Conservation (phyloP, 1,139 yeast species). For the Protomyces macrosporus region DNA sequence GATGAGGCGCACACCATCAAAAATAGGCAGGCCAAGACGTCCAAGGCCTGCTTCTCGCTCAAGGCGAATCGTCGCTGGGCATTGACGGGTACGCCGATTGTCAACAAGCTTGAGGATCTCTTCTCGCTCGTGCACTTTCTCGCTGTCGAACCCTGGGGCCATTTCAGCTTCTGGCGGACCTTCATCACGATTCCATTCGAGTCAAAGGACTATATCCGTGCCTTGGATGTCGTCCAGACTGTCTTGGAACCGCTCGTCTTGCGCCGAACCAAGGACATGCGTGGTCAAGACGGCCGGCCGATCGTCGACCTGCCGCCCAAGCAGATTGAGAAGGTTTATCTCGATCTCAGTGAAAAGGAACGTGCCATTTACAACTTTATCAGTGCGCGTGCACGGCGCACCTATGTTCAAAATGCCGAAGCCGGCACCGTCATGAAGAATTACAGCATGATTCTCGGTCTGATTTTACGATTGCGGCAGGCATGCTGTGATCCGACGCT, state of each 20-base stretch:
- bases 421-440: conserved; percentile 66
- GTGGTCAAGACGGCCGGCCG: conserved; percentile 64
- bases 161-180: conserved; percentile 81
- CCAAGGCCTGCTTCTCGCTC: conserved; percentile 69
- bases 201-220: conserved; percentile 59
- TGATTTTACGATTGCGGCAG: conserved; percentile 76
- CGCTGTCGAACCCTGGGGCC: conserved; percentile 82
- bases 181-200: conserved; percentile 84
- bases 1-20: conserved; percentile 93
- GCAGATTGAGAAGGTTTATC: conserved; percentile 61
- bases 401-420: conserved; percentile 59
- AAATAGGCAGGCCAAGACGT: conserved; percentile 71
- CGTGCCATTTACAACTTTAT: conserved; percentile 62
- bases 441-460: conserved; percentile 76
- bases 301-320: conserved; percentile 74
- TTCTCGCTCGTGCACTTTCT: conserved; percentile 72
- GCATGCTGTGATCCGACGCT: conserved; percentile 72
- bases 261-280: conserved; percentile 84
- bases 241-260: conserved; percentile 77
- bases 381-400: conserved; percentile 59
- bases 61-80: conserved; percentile 71
- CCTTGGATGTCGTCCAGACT: conserved; percentile 76
- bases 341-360: conserved; percentile 65
- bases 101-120: conserved; percentile 80
- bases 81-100: conserved; percentile 90